A percentile compares a stretch with the other conserved stretches of the same genome.
Conservation (phyloP, 305 asterid genomes). For the Ruellia speciosa region DNA sequence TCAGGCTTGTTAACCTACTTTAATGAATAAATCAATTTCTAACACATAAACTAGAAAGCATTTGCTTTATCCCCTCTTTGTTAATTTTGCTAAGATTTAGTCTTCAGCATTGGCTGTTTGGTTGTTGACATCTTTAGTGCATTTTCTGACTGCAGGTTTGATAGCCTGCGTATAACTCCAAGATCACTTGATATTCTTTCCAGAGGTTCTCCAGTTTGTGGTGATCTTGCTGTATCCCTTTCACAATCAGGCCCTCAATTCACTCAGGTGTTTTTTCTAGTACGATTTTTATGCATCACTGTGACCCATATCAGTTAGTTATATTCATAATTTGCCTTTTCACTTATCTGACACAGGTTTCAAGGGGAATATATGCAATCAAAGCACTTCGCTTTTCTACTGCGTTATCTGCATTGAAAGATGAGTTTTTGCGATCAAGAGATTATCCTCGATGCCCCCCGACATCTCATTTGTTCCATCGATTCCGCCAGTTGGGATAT, state of each 20-base stretch:
- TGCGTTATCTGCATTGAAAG: conserved; percentile 89
- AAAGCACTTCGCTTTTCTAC: conserved; percentile 95
- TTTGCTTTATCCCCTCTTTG: conserved; percentile 6
- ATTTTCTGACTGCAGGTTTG: conserved; percentile 65
- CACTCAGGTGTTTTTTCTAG: conserved; percentile 57
- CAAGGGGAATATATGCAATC: conserved; percentile 89
- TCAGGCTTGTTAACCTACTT: conserved; percentile 16
- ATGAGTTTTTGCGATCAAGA: conserved; percentile 92
- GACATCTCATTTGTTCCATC: conserved; percentile 93
- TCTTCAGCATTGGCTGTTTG: conserved; percentile 13
- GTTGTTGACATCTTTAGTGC: conserved; percentile 29
- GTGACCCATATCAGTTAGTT: conserved; percentile 13
- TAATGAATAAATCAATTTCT: conserved; percentile 16
- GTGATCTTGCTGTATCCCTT: conserved; percentile 97
- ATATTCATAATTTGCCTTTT: conserved; percentile 21
- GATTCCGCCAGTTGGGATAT: conserved; percentile 97
- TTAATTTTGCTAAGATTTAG: conserved; percentile 11
- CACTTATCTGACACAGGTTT: conserved; percentile 44
- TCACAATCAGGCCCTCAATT: conserved; percentile 98
- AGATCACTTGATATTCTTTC: conserved; percentile 98
- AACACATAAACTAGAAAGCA: conserved; percentile 15
- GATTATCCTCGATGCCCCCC: conserved; percentile 99
- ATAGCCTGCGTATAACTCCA: conserved; percentile 94
- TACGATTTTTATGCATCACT: conserved; percentile 13
- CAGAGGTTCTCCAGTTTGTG: conserved; percentile 95